Conservation (phyloP, 1,284 basidiomycete genomes). For the Tausonia pullulans region DNA sequence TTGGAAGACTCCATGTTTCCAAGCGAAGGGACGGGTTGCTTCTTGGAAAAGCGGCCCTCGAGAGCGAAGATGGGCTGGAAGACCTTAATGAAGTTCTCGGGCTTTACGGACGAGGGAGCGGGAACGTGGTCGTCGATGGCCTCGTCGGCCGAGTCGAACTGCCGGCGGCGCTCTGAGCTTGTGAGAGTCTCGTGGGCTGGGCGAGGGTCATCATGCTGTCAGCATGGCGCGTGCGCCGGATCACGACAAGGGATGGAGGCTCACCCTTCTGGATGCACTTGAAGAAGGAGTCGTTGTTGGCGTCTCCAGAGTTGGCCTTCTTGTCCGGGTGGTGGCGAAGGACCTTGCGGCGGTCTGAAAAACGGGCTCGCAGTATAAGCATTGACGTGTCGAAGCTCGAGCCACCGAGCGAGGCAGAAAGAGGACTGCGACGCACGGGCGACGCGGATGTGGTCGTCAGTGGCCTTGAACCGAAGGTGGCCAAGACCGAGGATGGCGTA, state of each 20-base stretch:
- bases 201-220: background rate
- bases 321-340: constrained; percentile 99
- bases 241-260: background rate
- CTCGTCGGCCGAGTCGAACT: constrained; percentile 95
- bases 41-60: constrained; percentile 82
- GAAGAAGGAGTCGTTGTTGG: constrained; percentile 97
- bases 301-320: constrained; percentile 66
- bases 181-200: constrained; percentile 78
- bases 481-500: constrained; percentile 49
- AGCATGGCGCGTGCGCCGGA: no score
- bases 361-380: background rate
- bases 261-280: constrained; percentile 89
- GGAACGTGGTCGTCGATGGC: constrained; percentile 70
- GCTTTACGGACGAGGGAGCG: constrained; percentile 45
- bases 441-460: constrained; percentile 85
- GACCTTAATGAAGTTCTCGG: constrained; percentile 46
- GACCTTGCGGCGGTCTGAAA: constrained; percentile 87
- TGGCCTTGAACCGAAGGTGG: constrained; percentile 77
- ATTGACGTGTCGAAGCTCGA: background rate
- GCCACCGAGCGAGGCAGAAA: constrained; percentile 13
- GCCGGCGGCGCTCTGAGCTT: constrained; percentile 74
- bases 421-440: constrained; percentile 55
- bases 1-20: constrained; percentile 64
- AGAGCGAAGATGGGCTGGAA: constrained; percentile 76
- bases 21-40: constrained; percentile 72